phyloP scores from a whole-genome alignment of 495 filamentous ascomycete species.

The Aspergillus panamensis region DNA sequence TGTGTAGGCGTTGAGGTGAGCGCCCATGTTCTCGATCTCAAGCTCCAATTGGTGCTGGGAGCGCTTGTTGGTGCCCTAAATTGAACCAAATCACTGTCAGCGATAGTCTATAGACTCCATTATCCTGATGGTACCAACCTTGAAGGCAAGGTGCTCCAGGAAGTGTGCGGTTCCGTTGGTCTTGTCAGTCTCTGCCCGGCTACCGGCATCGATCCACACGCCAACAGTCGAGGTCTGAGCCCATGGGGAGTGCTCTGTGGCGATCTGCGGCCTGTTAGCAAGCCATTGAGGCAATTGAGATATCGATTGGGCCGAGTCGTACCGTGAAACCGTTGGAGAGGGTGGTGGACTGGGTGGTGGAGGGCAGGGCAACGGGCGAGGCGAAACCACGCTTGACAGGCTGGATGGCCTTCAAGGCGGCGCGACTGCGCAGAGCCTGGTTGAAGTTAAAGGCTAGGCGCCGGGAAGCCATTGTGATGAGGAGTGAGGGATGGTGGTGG shows the following conservation, averaged over 20 bases:
- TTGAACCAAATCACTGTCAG: background rate
- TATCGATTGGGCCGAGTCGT: constrained; percentile 34
- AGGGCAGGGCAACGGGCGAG: constrained; percentile 68
- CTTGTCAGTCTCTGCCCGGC: constrained; percentile 94
- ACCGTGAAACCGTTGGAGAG: constrained; percentile 97
- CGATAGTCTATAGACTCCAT: background rate
- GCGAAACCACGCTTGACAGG: constrained; percentile 79
- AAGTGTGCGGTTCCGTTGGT: constrained; percentile 99
- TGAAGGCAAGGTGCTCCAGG: constrained; percentile 99
- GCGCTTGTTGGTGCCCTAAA: constrained; percentile 82
- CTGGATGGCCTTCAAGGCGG: constrained; percentile 67
- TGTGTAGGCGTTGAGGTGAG: constrained; percentile 98
- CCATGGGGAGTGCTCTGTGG: constrained; percentile 96
- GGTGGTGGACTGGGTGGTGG: constrained; percentile 90
- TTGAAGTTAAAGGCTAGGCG: constrained; percentile 86
- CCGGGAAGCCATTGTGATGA: constrained; percentile 80
- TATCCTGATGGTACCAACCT: constrained; percentile 53
- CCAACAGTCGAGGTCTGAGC: constrained; percentile 98
- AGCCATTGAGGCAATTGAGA: constrained; percentile 29
- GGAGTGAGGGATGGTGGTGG: constrained; percentile 22
- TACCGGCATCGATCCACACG: constrained; percentile 98
- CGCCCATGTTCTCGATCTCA: constrained; percentile 99
- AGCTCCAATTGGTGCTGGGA: constrained; percentile 96
- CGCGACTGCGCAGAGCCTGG: constrained; percentile 78
- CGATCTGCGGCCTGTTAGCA: constrained; percentile 65